Evolutionary conservation across 345 rosid species (phyloP).

Genomic region (Toxicodendron radicans): DNA sequence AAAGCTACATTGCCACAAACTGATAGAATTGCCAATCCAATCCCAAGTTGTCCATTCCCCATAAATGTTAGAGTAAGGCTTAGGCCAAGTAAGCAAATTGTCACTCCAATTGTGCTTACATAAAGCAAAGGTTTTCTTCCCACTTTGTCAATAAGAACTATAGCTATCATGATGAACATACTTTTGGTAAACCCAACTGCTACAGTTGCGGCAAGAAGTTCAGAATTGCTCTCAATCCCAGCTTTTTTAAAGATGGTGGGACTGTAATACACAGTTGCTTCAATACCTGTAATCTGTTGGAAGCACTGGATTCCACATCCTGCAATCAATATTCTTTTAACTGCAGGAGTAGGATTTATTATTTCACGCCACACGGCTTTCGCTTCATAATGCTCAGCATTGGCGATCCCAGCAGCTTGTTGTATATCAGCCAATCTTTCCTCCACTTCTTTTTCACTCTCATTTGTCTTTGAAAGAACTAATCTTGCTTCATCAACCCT

Average conservation of each 20-base stretch:
- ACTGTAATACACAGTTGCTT: constrained; percentile 68
- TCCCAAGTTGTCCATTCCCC: constrained; percentile 35
- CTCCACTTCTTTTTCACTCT: constrained; percentile 44
- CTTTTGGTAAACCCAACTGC: constrained; percentile 70
- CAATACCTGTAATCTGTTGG: constrained; percentile 72
- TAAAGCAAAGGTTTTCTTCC: constrained; percentile 70
- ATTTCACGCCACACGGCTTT: constrained; percentile 57
- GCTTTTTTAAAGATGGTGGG: constrained; percentile 62
- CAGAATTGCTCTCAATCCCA: constrained; percentile 40
- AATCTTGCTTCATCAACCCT: constrained; percentile 52
- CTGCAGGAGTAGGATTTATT: constrained; percentile 44
- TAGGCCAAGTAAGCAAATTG: constrained; percentile 48
- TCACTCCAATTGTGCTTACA: constrained; percentile 65
- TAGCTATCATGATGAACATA: constrained; percentile 52
- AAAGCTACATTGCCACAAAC: constrained; percentile 65
- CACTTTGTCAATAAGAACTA: constrained; percentile 51
- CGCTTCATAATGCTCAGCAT: constrained; percentile 25
- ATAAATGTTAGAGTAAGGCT: constrained; percentile 39
- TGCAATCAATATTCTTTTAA: constrained; percentile 48
- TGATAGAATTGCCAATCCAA: constrained; percentile 39
- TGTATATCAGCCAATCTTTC: constrained; percentile 59
- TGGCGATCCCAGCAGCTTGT: constrained; percentile 38
- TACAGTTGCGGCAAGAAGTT: constrained; percentile 69
- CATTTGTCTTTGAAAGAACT: constrained; percentile 49
- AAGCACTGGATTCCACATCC: constrained; percentile 66